Evolutionary conservation across 805 yeast species (phyloP), one percentile per base, ranked within the genome.

Genomic region (Naumovozyma baii): DNA sequence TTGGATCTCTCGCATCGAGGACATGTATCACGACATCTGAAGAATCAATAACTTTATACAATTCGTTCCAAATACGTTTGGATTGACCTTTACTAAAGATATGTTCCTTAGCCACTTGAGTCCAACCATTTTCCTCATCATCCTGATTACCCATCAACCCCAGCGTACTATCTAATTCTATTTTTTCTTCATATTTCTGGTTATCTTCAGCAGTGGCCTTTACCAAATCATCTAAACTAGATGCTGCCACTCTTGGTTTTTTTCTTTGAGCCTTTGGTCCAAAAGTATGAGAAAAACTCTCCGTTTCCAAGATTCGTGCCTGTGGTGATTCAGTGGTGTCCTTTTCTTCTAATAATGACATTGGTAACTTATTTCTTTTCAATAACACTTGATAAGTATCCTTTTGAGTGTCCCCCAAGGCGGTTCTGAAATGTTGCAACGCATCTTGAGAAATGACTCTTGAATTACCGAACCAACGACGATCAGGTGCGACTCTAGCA

Each of bases 381-480:
- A 90, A 65, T 42, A 90, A 66, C 33, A 90, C 95, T 55, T 88
- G 94, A 61, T 87, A 90, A 3, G 79, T 69, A 55, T 90, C 94
- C 49, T 79, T 71, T 52, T 80, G 74, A 54, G 82, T 83, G 46
- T 81, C 94, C 36, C 92, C 94, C 67, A 90, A 72, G 7, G 96
- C 96, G 50, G 84, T 92, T 61, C 98, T 74, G 68, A 90, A 90
- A 66, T 92, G 97, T 20, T 82, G 70, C 54, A 90, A 69, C 2
- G 97, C 96, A 69, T 92, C 96, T 62, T 90, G 98, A 3, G 96
- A 90, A 56, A 90, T 90, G 31, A 90, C 98, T 57, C 98, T 76
- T 12, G 98, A 86, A 64, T 87, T 92, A 36, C 96, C 96, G 59
- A 92, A 92, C 98, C 97, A 90, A 58, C 94, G 77, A 62, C 95